A percentile compares a stretch with the other conserved stretches of the same genome.
These are phyloP conservation scores for Leishmania tarentolae DNA, from an alignment of 208 protist genomes.

Conservation along the genomic window DNA sequence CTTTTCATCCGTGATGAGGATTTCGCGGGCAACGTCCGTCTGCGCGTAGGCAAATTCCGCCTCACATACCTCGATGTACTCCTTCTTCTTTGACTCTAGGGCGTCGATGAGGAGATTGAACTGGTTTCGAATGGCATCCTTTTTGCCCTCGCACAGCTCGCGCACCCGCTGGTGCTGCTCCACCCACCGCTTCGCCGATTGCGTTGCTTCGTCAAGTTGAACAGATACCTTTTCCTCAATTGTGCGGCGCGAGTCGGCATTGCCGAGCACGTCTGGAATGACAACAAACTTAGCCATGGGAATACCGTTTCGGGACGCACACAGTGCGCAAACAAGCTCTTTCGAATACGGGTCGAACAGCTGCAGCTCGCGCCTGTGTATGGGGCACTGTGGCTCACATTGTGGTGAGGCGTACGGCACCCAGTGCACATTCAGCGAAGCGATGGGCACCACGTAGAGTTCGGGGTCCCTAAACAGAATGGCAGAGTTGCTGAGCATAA, in stretches of 20 bases:
- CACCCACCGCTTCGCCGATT: slow-evolving; percentile 61
- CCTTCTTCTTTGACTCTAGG: slow-evolving; percentile 66
- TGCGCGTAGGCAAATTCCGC: slow-evolving; percentile 67
- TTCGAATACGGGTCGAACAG: slow-evolving; percentile 81
- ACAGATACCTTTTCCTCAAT: slow-evolving; percentile 60
- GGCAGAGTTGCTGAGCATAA: slow-evolving; percentile 61
- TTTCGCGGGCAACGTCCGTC: slow-evolving; percentile 68
- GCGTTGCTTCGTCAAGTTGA: slow-evolving; percentile 62
- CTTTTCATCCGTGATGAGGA: slow-evolving; percentile 80
- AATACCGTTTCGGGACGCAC: slow-evolving; percentile 47
- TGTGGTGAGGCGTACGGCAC: slow-evolving; percentile 60
- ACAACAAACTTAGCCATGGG: slow-evolving; percentile 57
- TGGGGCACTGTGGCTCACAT: slow-evolving; percentile 76
- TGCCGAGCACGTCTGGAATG: slow-evolving; percentile 76
- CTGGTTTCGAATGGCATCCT: slow-evolving; percentile 69
- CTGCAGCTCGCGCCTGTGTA: slow-evolving; percentile 79
- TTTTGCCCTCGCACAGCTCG: slow-evolving; percentile 63
- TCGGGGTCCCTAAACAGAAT: slow-evolving; percentile 76
- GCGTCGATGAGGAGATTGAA: slow-evolving; percentile 79
- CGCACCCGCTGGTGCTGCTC: slow-evolving; percentile 79
- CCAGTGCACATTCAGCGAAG: slow-evolving; percentile 75
- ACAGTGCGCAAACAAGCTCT: slow-evolving; percentile 80
- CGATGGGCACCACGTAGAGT: slow-evolving; percentile 70
- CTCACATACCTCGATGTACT: slow-evolving; percentile 79
- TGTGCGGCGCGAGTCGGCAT: slow-evolving; percentile 56